Evolutionary conservation across 176 grass and related monocot genomes (phyloP), one percentile per base, ranked within the genome.

Genomic region (Oryza meridionalis): DNA sequence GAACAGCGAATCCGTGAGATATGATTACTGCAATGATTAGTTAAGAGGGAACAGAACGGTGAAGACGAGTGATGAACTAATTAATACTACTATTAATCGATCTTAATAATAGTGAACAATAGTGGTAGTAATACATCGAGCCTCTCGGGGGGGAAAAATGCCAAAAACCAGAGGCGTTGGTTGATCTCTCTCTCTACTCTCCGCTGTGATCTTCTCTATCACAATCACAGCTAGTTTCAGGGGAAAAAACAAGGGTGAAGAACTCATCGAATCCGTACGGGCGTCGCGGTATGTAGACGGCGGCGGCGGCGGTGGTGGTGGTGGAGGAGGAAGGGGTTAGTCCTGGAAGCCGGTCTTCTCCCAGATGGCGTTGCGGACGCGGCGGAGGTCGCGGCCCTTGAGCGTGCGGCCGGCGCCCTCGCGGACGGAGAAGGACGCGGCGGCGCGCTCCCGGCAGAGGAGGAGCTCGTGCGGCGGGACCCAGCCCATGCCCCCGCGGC

Each of bases 361-460:
- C 97, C 93, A 99, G 84, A 99, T 90, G 79, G 97, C 97, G 88
- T 99, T 96, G 33, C 97, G 93, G 66, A 99, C 89, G 65, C 97
- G 93, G 65, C 93, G 92, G 62, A 99, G 86, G 74, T 99, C 97
- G 53, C 97, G 91, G 16, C 93, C 97, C 81, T 99, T 99, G 61
- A 96, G 93, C 17, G 97, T 99, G 86, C 97, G 90, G 0, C 93
- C 97, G 11, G 90, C 61, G 62, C 97, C 97, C 80, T 94, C 97
- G 22, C 94, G 93, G 45, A 99, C 84, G 49, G 97, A 99, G 89
- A 96, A 91, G 21, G 97, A 96, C 75, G 92, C 83, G 1, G 71
- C 78, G 0, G 84, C 84, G 25, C 93, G 89, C 51, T 87, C 91
- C 44, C 97, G 83, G 80, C 76, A 84, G 75, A 92, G 72, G 80